Base-by-base conservation (phyloP, 768 basidiomycete species). In the Macrolepiota fuliginosa region DNA sequence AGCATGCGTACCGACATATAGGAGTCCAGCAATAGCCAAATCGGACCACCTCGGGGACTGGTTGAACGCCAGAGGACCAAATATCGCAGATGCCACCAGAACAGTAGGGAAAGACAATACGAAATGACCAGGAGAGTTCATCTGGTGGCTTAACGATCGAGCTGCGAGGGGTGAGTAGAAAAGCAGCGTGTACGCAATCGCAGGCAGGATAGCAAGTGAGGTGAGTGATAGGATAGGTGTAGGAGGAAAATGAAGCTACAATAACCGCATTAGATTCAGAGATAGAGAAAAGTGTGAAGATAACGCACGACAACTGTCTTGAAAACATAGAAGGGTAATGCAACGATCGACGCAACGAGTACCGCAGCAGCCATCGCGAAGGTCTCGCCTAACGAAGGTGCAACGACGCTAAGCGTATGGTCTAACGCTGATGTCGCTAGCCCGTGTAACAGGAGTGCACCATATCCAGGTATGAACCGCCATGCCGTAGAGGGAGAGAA, bases 61-160 rank as follows among this genome's bases (percentile, higher is more conserved):
- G n/a, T 83, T 82, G 63, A 91, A 92, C 22, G 83, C 83, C 55
- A 91, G 74, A 39, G 73, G 72, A 9, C 90, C 90, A 52, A 90
- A 72, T 37, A 87, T 67, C 51, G 75, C 73, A 15, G 86, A 81
- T 22, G 81, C 76, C 2, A 80, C 64, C 22, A 81, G 74, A 5
- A 83, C 77, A 6, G 73, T 74, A 0, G 85, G 81, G 67, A 86
- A 91, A 1, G 90, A 86, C 15, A 87, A 59, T 37, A 79, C 71
- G 68, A 88, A 84, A 56, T 83, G 77, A 37, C 86, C 88, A 2
- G 83, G 74, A 37, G 81, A 77, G 54, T 85, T 80, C 15, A 81
- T 77, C 32, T 80, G 69, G 62, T 81, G 78, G 58, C 76, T 78
- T 61, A 80, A 76, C 36, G 76, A 81, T 50, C 71, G 78, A 62